phyloP scores from a whole-genome alignment of 208 protist species.

The Leishmania turanica region DNA sequence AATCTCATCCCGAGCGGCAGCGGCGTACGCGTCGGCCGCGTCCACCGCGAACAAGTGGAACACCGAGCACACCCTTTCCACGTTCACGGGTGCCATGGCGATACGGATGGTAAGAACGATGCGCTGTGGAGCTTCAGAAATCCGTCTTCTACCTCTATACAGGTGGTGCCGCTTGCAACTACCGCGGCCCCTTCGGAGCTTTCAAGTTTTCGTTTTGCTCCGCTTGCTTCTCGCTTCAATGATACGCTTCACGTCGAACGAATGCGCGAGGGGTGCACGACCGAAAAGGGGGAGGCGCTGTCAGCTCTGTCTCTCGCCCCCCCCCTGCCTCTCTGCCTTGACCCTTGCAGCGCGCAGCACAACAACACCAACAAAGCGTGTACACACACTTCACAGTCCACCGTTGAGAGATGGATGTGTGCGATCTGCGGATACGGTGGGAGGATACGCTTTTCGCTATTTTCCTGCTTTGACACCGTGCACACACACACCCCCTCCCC shows the following conservation, averaged over 20 bases:
- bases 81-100: slow-evolving; percentile 29
- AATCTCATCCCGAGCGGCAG: not conserved
- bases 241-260: not conserved
- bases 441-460: not conserved
- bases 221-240: not conserved
- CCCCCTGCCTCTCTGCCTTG: not conserved
- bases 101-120: not conserved
- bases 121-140: not conserved
- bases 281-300: not conserved
- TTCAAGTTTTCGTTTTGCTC: not conserved
- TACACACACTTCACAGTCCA: not conserved
- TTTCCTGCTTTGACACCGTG: not conserved
- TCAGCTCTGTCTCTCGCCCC: not conserved
- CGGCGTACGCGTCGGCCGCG: not conserved
- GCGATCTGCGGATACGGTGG: not conserved
- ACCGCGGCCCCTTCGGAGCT: not conserved
- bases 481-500: no score
- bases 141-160: not conserved
- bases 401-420: not conserved
- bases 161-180: not conserved
- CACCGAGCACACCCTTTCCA: slow-evolving; percentile 25
- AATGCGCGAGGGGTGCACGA: not conserved
- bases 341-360: not conserved
- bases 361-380: not conserved
- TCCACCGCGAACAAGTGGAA: slow-evolving; percentile 30